Conservation (phyloP, 176 grass and related monocot species). For the Oryza officinalis region DNA sequence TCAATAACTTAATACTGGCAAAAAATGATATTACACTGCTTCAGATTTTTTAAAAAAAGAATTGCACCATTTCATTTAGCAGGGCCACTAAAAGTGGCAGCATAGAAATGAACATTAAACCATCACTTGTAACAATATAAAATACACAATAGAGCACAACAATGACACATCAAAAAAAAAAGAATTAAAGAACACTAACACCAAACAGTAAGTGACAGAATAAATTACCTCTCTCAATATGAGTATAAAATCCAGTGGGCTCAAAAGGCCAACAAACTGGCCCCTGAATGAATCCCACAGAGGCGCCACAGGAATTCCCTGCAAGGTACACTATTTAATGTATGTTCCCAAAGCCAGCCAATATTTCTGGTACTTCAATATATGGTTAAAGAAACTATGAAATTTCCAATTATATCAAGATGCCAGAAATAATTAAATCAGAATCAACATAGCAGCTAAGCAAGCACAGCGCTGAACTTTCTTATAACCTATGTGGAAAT, state of each 20-base stretch:
- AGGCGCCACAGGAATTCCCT: conserved; percentile 98
- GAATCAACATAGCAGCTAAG: neutral
- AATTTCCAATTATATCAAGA: neutral
- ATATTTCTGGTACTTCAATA: conserved; percentile 11
- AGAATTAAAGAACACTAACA: conserved; percentile 13
- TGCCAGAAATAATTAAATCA: conserved; percentile 7
- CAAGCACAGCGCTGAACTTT: neutral
- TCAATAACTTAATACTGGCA: neutral
- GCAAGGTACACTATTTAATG: conserved; percentile 24
- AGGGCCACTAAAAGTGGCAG: neutral
- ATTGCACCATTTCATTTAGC: neutral
- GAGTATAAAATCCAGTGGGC: conserved; percentile 95
- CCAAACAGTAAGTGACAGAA: conserved; percentile 23
- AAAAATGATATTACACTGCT: neutral
- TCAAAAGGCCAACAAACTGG: conserved; percentile 90
- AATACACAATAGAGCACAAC: neutral
- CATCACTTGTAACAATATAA: neutral
- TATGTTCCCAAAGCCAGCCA: neutral
- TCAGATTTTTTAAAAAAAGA: neutral
- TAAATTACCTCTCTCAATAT: conserved; percentile 83
- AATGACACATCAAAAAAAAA: conserved; percentile 10
- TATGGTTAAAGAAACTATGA: conserved; percentile 1
- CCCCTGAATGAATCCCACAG: conserved; percentile 86
- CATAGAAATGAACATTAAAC: conserved; percentile 13
- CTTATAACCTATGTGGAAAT: neutral